A percentile compares a stretch with the other conserved stretches of the same genome.
Conservation (phyloP, 306 rosid species). For the Rosa multiflora region DNA sequence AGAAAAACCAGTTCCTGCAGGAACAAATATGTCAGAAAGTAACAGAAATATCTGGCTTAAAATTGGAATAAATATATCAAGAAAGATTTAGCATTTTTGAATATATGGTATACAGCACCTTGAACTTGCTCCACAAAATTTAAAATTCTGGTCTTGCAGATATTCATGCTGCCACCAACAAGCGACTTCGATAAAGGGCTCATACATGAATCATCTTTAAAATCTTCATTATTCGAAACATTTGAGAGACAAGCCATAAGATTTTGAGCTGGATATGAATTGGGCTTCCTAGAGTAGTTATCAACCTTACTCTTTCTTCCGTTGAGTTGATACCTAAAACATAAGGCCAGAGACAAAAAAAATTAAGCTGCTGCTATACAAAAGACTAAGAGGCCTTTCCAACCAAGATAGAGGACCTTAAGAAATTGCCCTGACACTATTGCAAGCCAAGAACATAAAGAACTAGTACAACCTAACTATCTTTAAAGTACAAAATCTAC, state of each 20-base stretch:
- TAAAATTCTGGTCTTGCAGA: slow-evolving; percentile 64
- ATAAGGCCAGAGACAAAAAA: slow-evolving; percentile 2
- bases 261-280: slow-evolving; percentile 33
- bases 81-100: slow-evolving; percentile 1
- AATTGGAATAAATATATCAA: not conserved
- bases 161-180: slow-evolving; percentile 77
- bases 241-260: slow-evolving; percentile 44
- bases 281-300: slow-evolving; percentile 47
- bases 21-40: slow-evolving; percentile 33
- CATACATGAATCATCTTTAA: slow-evolving; percentile 52
- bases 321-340: slow-evolving; percentile 74
- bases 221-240: slow-evolving; percentile 49
- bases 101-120: slow-evolving; percentile 50
- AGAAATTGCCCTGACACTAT: not conserved
- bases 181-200: slow-evolving; percentile 74
- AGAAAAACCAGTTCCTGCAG: slow-evolving; percentile 55
- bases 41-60: not conserved
- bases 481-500: not conserved
- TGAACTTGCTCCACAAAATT: slow-evolving; percentile 51
- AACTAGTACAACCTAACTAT: not conserved
- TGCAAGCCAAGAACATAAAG: not conserved
- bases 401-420: not conserved
- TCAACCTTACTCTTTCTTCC: slow-evolving; percentile 64
- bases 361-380: not conserved
- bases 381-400: not conserved